A percentile compares a stretch with the other conserved stretches of the same genome.
These are phyloP conservation scores for Steccherinum ochraceum DNA, from an alignment of 768 basidiomycete species.

Conservation along the genomic window DNA sequence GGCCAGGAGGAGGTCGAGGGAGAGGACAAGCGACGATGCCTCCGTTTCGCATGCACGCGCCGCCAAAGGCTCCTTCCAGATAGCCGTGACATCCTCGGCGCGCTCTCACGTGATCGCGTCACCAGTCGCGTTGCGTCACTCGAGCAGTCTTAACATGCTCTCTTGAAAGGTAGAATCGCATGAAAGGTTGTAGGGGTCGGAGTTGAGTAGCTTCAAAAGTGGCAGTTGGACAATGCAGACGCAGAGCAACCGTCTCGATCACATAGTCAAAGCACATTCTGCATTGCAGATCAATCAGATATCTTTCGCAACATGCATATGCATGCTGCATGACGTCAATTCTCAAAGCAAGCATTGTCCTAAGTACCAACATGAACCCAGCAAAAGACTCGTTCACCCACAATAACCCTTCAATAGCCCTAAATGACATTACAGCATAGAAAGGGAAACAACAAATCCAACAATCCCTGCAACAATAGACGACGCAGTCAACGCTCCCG, in stretches of 20 bases:
- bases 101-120: neutral
- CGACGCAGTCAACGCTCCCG: neutral
- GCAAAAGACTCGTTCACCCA: no score
- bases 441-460: neutral
- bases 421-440: no score
- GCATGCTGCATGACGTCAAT: neutral
- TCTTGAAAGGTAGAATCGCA: no score
- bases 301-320: neutral
- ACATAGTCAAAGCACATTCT: no score
- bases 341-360: no score
- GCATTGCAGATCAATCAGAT: no score
- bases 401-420: no score
- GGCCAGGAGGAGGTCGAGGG: neutral
- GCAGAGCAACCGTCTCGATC: neutral
- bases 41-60: neutral
- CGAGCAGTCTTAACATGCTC: no score
- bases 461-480: neutral
- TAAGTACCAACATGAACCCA: no score
- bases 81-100: no score
- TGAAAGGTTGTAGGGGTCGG: no score
- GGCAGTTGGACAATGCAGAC: neutral
- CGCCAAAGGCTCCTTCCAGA: no score
- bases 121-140: neutral
- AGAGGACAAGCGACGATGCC: neutral
- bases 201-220: neutral